Conservation (phyloP, 768 basidiomycete genomes). For the Cystofilobasidium capitatum region DNA sequence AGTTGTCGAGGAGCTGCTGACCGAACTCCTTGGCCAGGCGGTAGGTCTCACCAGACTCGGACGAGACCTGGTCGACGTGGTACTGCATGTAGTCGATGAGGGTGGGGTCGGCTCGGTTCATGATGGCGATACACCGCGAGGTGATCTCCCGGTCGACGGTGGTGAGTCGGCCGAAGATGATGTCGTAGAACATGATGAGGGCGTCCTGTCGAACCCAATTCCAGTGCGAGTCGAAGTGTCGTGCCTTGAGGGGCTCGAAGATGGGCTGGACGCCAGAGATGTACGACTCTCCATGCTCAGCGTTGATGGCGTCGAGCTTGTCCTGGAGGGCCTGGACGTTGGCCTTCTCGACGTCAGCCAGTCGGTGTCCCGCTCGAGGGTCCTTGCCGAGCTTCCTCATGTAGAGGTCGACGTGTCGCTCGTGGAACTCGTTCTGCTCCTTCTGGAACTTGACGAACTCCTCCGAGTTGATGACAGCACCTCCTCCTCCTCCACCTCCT, state of each 20-base stretch:
- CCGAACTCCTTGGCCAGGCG: conserved; percentile 91
- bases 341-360: conserved; percentile 76
- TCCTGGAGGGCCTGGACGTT: conserved; percentile 62
- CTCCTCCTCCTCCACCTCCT: conserved; percentile 56
- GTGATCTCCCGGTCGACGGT: conserved; percentile 68
- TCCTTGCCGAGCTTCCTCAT: conserved; percentile 95
- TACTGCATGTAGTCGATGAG: conserved; percentile 85
- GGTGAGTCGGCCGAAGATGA: conserved; percentile 87
- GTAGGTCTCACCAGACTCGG: conserved; percentile 74
- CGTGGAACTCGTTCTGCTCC: conserved; percentile 82
- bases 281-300: conserved; percentile 89
- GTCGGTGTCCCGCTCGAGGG: conserved; percentile 81
- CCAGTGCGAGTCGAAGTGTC: conserved; percentile 98
- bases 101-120: conserved; percentile 91
- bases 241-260: conserved; percentile 91
- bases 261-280: conserved; percentile 88
- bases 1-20: conserved; percentile 89
- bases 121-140: conserved; percentile 89
- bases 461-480: conserved; percentile 90
- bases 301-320: conserved; percentile 73
- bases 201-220: conserved; percentile 99
- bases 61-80: conserved; percentile 72
- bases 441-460: conserved; percentile 94
- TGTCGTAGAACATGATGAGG: conserved; percentile 93
- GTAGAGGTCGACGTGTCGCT: conserved; percentile 87